Base-by-base conservation (phyloP, 768 basidiomycete genomes). In the Hypholoma sublateritium region DNA sequence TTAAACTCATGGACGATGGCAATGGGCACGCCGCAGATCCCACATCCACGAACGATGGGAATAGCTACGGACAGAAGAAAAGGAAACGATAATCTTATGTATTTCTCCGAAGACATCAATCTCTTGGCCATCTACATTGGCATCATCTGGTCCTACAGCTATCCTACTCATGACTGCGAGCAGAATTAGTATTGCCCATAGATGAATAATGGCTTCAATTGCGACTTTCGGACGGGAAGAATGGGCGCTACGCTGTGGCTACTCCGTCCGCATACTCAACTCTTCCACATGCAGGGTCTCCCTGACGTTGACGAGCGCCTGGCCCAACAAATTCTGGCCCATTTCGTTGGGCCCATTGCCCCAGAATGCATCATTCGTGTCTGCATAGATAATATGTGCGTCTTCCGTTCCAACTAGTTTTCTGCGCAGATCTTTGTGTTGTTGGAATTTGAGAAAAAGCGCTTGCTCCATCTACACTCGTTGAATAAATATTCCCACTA, bases 251-350 rank as follows among this genome's bases (percentile, higher is more conserved):
- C 28, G 28, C 28, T 32, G 28, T 9, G 28, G 9, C 28, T 32
- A 32, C 28, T 32, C 28, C 9, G 28, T 1, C 28, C 28, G 28
- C 28, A 32, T 5, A 32, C 39, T 41, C 39, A 41, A 5, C 5
- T 41, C 19, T 50, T 70, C 69, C 36, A 45, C 60, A 43, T 59
- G 59, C 50, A 88, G 59, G 56, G 73, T 72, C 2, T 80, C 78
- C 53, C 88, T 75, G 41, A 91, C 79, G 9, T 74, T 76, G 63
- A 75, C 72, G 60, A 91, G 75, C 3, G 82, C 74, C 51, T 76
- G 78, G 0, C 90, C 90, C 11, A 91, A 80, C 59, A 86, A 71
- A 65, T 92, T 92, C 35, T 67, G 62, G 7, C 86, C 88, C 11
- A 61, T 57, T 3, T 71, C 73, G n/a, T 61, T 59, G 1, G 70